These are phyloP conservation scores for Miamiensis avidus DNA, from an alignment of 169 alveolate species.

Conservation along the genomic window DNA sequence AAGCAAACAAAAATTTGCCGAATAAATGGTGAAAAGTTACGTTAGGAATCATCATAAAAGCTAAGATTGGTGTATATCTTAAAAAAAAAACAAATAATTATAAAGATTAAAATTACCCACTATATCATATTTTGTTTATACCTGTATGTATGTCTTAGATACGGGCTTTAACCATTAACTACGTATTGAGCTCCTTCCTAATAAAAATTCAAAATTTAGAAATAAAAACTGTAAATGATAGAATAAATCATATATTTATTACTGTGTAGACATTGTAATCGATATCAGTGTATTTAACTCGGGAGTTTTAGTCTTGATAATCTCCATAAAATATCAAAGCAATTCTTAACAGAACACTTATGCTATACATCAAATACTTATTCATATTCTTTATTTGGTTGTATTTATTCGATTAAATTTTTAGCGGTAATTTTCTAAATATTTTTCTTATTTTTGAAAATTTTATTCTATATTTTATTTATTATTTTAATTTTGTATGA, in stretches of 20 bases:
- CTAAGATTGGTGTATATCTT: conserved; percentile 98
- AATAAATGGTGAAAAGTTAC: conserved; percentile 66
- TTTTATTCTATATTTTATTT: too few species aligned
- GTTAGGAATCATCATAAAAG: conserved; percentile 80
- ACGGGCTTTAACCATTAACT: conserved; percentile 93
- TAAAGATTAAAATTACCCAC: too few species aligned
- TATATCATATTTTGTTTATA: too few species aligned
- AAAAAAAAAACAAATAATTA: too few species aligned
- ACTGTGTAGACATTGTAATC: conserved; percentile 86
- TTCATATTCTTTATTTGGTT: too few species aligned
- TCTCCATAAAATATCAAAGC: conserved; percentile 34
- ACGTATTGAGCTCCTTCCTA: conserved; percentile 96
- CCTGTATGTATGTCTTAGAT: conserved; percentile 95
- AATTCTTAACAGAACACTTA: conserved; percentile 44
- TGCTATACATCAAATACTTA: too few species aligned
- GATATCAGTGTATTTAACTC: conserved; percentile 95
- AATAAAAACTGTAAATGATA: too few species aligned
- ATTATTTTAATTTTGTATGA: too few species aligned
- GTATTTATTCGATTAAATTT: too few species aligned
- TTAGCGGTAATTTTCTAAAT: too few species aligned
- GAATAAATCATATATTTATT: too few species aligned
- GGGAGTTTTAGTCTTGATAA: conserved; percentile 60
- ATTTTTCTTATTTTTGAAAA: too few species aligned
- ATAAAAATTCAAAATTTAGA: conserved; percentile 75
- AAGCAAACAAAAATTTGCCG: conserved; percentile 90